These are phyloP conservation scores for Lactarius deliciosus DNA, from an alignment of 768 basidiomycete species.

Conservation along the genomic window DNA sequence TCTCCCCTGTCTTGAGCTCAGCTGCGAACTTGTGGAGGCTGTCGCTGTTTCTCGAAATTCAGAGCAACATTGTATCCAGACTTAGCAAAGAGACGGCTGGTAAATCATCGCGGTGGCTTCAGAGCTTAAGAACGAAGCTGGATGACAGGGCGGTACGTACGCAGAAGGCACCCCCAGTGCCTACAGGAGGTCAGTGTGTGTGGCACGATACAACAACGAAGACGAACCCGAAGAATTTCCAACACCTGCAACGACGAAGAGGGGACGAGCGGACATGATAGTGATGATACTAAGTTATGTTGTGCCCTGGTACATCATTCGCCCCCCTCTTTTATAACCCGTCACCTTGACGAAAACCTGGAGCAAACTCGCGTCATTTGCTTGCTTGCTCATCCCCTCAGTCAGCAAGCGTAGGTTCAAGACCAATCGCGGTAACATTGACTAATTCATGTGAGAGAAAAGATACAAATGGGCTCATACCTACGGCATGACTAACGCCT, in stretches of 20 bases:
- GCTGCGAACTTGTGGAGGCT: slow-evolving; percentile 37
- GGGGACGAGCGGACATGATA: slow-evolving; percentile 35
- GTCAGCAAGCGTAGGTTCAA: too few relatives aligned
- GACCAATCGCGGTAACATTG: too few relatives aligned
- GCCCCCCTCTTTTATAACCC: neutral
- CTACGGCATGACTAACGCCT: too few relatives aligned
- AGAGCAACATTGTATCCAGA: slow-evolving; percentile 44
- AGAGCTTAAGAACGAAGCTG: neutral
- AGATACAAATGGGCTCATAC: too few relatives aligned
- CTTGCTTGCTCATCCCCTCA: neutral
- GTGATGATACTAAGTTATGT: slow-evolving; percentile 5
- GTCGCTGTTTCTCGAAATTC: slow-evolving; percentile 39
- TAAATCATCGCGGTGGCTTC: neutral
- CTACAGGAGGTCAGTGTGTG: slow-evolving; percentile 27
- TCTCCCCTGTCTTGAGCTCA: slow-evolving; percentile 39
- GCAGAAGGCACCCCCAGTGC: slow-evolving; percentile 43
- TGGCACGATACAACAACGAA: neutral
- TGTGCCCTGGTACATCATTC: neutral
- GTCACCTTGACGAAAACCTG: neutral
- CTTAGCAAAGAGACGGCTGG: slow-evolving; percentile 41
- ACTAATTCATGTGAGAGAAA: too few relatives aligned
- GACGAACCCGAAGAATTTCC: slow-evolving; percentile 41
- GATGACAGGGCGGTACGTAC: slow-evolving; percentile 33
- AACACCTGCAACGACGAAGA: slow-evolving; percentile 44
- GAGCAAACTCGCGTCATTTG: neutral